Conservation (phyloP, 306 rosid genomes). For the Erythrophleum fordii region DNA sequence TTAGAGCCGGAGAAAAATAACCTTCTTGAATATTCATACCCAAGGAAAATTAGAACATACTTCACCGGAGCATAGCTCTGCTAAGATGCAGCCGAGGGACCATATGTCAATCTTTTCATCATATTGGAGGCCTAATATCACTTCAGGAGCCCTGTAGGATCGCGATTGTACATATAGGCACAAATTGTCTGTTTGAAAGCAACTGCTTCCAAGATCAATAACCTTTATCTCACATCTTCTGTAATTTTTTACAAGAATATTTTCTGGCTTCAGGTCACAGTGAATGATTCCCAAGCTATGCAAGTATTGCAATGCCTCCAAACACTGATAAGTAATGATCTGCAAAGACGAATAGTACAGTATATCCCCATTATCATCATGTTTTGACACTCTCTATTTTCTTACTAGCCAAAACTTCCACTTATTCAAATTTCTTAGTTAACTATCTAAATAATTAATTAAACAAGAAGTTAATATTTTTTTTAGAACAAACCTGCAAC, state of each 20-base stretch:
- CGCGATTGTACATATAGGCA: slow-evolving; percentile 96
- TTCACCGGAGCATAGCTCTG: slow-evolving; percentile 94
- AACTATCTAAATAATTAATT: background rate
- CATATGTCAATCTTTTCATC: slow-evolving; percentile 92
- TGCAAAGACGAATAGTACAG: slow-evolving; percentile 43
- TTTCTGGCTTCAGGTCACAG: slow-evolving; percentile 98
- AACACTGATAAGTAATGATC: slow-evolving; percentile 84
- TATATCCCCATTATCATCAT: slow-evolving; percentile 23
- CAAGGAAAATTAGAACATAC: slow-evolving; percentile 55
- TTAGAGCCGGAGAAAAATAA: slow-evolving; percentile 12
- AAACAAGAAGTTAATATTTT: slow-evolving; percentile 25
- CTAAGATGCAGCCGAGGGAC: slow-evolving; percentile 98
- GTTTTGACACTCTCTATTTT: slow-evolving; percentile 28
- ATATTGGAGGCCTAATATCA: slow-evolving; percentile 92
- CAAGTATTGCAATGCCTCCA: slow-evolving; percentile 92
- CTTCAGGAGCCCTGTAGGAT: slow-evolving; percentile 99
- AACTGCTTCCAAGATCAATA: slow-evolving; percentile 98
- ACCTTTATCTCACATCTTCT: slow-evolving; percentile 87
- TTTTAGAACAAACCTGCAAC: slow-evolving; percentile 76
- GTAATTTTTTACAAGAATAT: slow-evolving; percentile 86
- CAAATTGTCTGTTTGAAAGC: slow-evolving; percentile 83
- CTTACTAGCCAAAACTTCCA: no score
- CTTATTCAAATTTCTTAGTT: slow-evolving; percentile 24
- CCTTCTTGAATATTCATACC: slow-evolving; percentile 15
- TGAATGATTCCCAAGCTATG: slow-evolving; percentile 89